These are phyloP conservation scores for Neofusicoccum parvum DNA, from an alignment of 2,329 filamentous ascomycete species.

Conservation along the genomic window DNA sequence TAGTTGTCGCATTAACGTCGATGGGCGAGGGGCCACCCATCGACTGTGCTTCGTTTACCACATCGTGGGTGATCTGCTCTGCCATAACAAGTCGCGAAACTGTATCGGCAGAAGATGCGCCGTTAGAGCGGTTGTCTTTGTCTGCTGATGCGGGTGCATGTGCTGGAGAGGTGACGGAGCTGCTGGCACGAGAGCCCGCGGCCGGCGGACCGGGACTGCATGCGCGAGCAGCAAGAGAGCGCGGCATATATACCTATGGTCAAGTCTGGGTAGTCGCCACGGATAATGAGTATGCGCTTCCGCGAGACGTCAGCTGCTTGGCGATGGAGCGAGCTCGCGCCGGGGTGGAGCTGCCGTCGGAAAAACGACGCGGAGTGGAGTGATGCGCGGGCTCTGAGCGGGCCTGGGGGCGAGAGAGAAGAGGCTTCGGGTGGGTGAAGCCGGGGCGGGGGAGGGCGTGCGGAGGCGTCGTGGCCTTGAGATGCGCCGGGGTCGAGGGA, in stretches of 20 bases:
- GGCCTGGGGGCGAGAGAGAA: not conserved
- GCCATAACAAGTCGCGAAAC: constrained; percentile 68
- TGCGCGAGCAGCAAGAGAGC: constrained; percentile 29
- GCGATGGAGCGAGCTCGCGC: constrained; percentile 31
- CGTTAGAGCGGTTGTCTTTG: constrained; percentile 39
- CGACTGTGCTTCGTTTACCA: constrained; percentile 72
- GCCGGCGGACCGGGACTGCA: constrained; percentile 24
- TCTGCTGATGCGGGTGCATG: constrained; percentile 21
- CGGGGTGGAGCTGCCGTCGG: constrained; percentile 24
- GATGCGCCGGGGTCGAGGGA: constrained; percentile 16
- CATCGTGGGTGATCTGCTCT: constrained; percentile 70
- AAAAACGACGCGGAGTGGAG: constrained; percentile 19
- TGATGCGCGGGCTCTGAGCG: constrained; percentile 1
- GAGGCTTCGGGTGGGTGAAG: constrained; percentile 18
- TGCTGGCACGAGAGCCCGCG: constrained; percentile 20
- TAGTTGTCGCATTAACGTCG: constrained; percentile 66
- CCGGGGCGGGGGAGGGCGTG: constrained; percentile 14
- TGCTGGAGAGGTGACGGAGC: constrained; percentile 17
- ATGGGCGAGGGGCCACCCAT: constrained; percentile 64
- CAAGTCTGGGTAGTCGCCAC: constrained; percentile 44
- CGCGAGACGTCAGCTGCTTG: constrained; percentile 40
- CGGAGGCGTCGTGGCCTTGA: constrained; percentile 20
- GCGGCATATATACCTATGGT: constrained; percentile 42
- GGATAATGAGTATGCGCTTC: constrained; percentile 41
- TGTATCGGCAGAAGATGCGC: constrained; percentile 36